Conservation (phyloP, 345 rosid species). For the Bruguiera sexangula region DNA sequence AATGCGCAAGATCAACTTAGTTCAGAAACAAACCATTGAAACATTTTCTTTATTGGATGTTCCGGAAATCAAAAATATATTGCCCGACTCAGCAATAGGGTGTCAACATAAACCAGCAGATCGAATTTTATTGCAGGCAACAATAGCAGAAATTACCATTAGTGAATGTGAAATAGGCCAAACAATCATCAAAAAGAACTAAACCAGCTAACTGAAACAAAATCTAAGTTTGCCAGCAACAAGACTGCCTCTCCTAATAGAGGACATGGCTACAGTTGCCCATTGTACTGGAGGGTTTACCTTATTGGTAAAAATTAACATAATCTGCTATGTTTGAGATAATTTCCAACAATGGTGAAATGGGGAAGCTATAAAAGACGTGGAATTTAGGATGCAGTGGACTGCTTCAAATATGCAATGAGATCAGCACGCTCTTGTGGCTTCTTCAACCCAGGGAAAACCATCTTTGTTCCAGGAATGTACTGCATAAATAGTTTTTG, state of each 20-base stretch:
- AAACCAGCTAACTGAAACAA: conserved; percentile 3
- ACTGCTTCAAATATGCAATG: conserved; percentile 81
- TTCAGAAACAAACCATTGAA: no score
- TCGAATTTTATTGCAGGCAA: no score
- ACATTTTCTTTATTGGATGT: no score
- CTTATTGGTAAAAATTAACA: conserved; percentile 5
- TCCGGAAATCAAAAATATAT: no score
- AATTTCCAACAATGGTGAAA: background rate
- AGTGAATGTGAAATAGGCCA: background rate
- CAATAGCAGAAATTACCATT: background rate
- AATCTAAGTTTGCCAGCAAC: background rate
- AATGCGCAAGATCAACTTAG: no score
- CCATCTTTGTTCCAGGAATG: conserved; percentile 99
- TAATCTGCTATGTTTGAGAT: background rate
- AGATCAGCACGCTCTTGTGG: conserved; percentile 91
- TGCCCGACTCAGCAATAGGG: no score
- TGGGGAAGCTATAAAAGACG: background rate
- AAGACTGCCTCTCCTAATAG: background rate
- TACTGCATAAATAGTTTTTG: conserved; percentile 48
- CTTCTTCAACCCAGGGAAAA: conserved; percentile 94
- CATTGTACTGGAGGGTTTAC: background rate
- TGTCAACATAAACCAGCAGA: no score
- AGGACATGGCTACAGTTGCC: background rate
- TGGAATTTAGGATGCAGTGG: conserved; percentile 44
- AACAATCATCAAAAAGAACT: background rate